phyloP scores from a whole-genome alignment of 495 filamentous ascomycete species.

The Daldinia concentrica region DNA sequence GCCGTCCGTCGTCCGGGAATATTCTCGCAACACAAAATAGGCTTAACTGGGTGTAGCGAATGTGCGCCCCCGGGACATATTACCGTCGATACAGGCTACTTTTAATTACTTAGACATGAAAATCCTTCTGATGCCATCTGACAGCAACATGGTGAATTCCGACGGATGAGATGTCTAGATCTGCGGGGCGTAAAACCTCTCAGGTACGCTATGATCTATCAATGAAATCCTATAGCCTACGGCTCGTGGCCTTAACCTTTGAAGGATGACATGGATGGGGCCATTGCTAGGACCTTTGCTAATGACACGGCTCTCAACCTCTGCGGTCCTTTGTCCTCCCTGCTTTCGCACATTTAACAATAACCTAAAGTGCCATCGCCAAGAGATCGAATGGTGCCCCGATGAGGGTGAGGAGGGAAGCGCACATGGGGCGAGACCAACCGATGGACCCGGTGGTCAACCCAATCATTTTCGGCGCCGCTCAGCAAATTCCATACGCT shows the following conservation, averaged over 20 bases:
- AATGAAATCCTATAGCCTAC: not conserved
- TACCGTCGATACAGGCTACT: slow-evolving; percentile 21
- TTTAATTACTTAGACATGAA: slow-evolving; percentile 22
- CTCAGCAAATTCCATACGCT: not conserved
- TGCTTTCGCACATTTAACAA: slow-evolving; percentile 41
- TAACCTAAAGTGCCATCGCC: slow-evolving; percentile 45
- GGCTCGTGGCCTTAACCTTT: not conserved
- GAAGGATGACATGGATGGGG: slow-evolving; percentile 15
- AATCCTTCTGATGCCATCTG: slow-evolving; percentile 31
- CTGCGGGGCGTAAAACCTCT: not conserved
- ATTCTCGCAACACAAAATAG: slow-evolving; percentile 33
- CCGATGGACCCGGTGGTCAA: slow-evolving; percentile 28
- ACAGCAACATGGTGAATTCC: slow-evolving; percentile 24
- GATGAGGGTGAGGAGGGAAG: slow-evolving; percentile 19
- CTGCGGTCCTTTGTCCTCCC: not conserved
- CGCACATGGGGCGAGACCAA: slow-evolving; percentile 37
- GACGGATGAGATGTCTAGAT: slow-evolving; percentile 9
- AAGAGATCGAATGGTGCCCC: slow-evolving; percentile 42
- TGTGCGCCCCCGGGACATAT: slow-evolving; percentile 27
- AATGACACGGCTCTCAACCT: slow-evolving; percentile 23
- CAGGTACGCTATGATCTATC: not conserved
- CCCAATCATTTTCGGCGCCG: slow-evolving; percentile 3
- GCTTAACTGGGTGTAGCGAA: slow-evolving; percentile 34
- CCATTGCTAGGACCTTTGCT: slow-evolving; percentile 6
- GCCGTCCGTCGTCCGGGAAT: slow-evolving; percentile 30